Conservation (phyloP, 2,329 filamentous ascomycete species). For the Zasmidium citrigriseum region DNA sequence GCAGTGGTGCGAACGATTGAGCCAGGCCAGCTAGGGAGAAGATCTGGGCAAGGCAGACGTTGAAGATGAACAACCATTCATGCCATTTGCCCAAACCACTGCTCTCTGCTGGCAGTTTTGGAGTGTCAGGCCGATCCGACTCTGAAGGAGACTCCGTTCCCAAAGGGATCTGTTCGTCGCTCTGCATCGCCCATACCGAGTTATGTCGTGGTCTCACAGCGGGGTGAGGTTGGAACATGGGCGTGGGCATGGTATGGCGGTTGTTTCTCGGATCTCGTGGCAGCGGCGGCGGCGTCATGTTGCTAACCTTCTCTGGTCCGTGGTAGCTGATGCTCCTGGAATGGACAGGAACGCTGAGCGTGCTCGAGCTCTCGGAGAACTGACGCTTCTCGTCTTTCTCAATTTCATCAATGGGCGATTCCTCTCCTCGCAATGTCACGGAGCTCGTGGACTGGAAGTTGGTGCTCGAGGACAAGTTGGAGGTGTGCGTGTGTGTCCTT, state of each 20-base stretch:
- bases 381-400: not conserved
- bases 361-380: not conserved
- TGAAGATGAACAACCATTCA: slow-evolving; percentile 30
- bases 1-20: slow-evolving; percentile 15
- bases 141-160: not conserved
- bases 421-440: not conserved
- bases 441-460: not conserved
- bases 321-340: not conserved
- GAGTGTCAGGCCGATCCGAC: not conserved
- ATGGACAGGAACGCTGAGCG: not conserved
- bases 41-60: slow-evolving; percentile 18
- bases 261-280: not conserved
- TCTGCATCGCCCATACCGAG: not conserved
- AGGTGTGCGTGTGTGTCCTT: not conserved
- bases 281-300: not conserved
- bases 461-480: slow-evolving; percentile 1
- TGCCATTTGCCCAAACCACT: slow-evolving; percentile 3
- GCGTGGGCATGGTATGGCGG: not conserved
- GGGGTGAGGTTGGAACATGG: not conserved
- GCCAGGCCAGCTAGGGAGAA: slow-evolving; percentile 17
- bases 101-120: not conserved
- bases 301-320: not conserved
- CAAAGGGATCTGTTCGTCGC: not conserved
- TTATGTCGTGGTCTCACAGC: not conserved
- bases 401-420: not conserved